phyloP scores from a whole-genome alignment of 1,284 basidiomycete species.

The Inonotus hispidus region DNA sequence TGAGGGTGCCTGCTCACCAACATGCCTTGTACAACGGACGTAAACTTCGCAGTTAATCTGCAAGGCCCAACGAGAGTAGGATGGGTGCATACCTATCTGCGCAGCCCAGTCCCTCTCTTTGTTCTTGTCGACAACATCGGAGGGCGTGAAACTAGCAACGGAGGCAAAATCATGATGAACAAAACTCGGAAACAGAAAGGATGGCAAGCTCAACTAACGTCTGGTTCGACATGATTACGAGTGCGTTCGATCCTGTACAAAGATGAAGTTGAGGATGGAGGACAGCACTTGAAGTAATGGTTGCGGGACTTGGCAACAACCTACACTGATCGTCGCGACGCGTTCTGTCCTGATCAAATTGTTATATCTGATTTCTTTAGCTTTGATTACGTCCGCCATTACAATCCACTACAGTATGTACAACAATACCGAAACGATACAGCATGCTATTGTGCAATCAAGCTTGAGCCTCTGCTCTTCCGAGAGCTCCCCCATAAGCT shows the following conservation, averaged over 20 bases:
- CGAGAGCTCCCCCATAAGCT: not conserved
- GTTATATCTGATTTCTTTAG: no score
- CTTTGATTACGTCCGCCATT: not conserved
- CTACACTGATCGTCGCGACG: no score
- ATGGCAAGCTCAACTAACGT: not conserved
- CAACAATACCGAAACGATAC: not conserved
- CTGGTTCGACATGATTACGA: not conserved
- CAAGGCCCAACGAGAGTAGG: not conserved
- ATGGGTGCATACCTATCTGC: slow-evolving; percentile 45
- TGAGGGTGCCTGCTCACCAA: slow-evolving; percentile 27
- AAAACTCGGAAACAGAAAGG: not conserved
- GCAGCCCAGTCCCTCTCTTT: slow-evolving; percentile 68
- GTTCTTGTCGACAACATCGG: slow-evolving; percentile 45
- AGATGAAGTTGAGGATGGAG: not conserved
- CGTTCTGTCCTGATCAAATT: no score
- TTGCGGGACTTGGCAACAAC: not conserved
- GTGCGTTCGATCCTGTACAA: not conserved
- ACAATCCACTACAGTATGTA: not conserved
- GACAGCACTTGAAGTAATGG: not conserved
- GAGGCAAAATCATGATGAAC: not conserved
- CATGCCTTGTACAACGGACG: slow-evolving; percentile 44
- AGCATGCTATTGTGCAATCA: not conserved
- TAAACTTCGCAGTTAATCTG: not conserved
- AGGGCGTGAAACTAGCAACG: slow-evolving; percentile 49
- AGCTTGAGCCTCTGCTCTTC: not conserved